Evolutionary conservation across 129 eudicot species (phyloP), one percentile per base, ranked within the genome.

Genomic region (Gnaphalium uliginosum): DNA sequence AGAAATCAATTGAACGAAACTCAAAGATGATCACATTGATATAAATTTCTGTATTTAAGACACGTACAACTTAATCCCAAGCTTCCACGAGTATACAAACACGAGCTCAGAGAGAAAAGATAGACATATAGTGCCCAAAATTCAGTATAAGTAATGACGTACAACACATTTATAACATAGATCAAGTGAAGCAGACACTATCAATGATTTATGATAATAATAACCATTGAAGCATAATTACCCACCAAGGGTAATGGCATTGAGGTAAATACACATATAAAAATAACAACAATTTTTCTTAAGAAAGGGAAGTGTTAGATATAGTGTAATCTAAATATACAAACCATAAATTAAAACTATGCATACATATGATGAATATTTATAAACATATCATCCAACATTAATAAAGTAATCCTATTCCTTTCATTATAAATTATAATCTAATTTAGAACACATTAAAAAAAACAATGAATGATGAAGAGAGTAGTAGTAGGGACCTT

Each of bases 401-500:
- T 9, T 37, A 37, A 37, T 37, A 8, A 8, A 37, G 4, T 37
- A 8, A 37, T 8, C 51, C 5, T 13, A 43, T 13, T 43, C 1
- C 17, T 11, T 11, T 0, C 0, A 13, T 13, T 14, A 39, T 39
- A 2, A 43, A 43, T 2, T 43, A 43, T 43, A 13, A 43, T 43
- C 51, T 10, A 43, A 13, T 43, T 29, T 2, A 29, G 25, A 71
- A 69, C 6, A 66, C 3, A 43, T 59, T 6, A 21, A 35, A 48
- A 13, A 14, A 29, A 56, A 32, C 4, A 17, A 23, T 3, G 29
- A 29, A 14, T 3, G 67, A 26, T 9, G 23, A 2, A 41, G 0
- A 43, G 81, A 41, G 24, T 4, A 0, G 19, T 19, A 61, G 68
- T 2, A 50, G 14, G 43, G 24, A 88, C 95, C 95, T 91, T 85